Evolutionary conservation across 768 basidiomycete species (phyloP), one percentile per base, ranked within the genome.

Genomic region (Russula griseocarnosa): DNA sequence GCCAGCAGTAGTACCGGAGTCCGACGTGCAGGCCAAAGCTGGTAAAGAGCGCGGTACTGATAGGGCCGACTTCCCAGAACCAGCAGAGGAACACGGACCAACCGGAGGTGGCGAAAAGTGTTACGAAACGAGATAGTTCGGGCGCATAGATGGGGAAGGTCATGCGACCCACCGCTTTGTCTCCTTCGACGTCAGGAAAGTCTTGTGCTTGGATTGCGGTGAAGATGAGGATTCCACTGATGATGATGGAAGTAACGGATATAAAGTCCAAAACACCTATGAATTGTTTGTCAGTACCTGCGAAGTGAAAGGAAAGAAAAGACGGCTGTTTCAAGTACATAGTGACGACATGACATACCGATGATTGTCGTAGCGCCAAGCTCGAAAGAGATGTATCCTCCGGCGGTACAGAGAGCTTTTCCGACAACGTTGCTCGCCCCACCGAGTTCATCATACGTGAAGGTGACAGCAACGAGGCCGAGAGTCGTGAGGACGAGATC

Each of bases 111-210:
- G 66, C 63, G 32, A 71, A 26, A 20, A 71, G 51, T 3, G 67
- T 71, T 44, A 68, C 49, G 7, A 63, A 5, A 22, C 70, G 60
- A 30, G 70, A 71, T 20, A 65, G 32, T 4, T 59, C 51, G 7
- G 70, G 70, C 13, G 66, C 66, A 42, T 67, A 66, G 13, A 69
- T 71, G 5, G 70, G 70, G 50, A 71, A 67, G 1, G 71, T 71
- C 58, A 55, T 61, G 36, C 71, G 70, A 6, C 70, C 66, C 10
- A 53, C 60, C 0, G 51, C 56, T 47, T 53, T 61, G 60, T 71
- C 71, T 14, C 71, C 71, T 47, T 66, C 69, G 28, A 70, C 69
- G 61, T 71, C 71, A 11, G 64, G 61, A 60, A 71, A 71, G 65
- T 71, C 71, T 52, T 71, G 71, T 1, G 62, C 61, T 36, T 69